Percentiles rank a stretch among this genome's conserved stretches.
Conservation (phyloP, 805 yeast genomes). For the Kockiozyma suomiensis region DNA sequence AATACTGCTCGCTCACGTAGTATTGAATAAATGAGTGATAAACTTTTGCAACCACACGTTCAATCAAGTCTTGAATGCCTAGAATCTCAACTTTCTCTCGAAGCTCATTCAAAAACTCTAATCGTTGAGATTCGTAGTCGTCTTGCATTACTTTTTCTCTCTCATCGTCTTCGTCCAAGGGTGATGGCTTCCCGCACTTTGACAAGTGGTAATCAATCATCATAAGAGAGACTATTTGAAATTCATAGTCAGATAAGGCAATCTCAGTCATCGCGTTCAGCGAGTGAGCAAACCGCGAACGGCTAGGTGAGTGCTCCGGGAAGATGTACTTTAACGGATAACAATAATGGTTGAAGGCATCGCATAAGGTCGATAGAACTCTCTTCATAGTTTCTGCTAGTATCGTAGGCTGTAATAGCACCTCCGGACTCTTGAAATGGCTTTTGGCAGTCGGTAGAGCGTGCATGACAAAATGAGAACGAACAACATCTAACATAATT, state of each 20-base stretch:
- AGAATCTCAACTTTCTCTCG: conserved; percentile 2
- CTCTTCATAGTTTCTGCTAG: neutral
- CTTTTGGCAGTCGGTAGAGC: conserved; percentile 23
- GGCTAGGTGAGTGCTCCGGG: conserved; percentile 2
- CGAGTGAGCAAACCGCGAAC: conserved; percentile 17
- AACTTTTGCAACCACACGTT: conserved; percentile 24
- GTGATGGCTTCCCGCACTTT: neutral
- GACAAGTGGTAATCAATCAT: conserved; percentile 16
- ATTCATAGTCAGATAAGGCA: conserved; percentile 22
- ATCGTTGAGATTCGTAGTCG: neutral
- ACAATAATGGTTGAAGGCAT: conserved; percentile 24
- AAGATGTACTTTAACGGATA: conserved; percentile 18
- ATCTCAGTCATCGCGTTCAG: conserved; percentile 25
- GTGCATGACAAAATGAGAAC: conserved; percentile 27
- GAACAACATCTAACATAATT: conserved; percentile 20
- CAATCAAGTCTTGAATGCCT: conserved; percentile 11
- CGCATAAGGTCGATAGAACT: conserved; percentile 16
- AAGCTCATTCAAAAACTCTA: conserved; percentile 1
- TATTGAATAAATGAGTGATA: conserved; percentile 20
- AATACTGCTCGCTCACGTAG: conserved; percentile 12
- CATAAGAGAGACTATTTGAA: conserved; percentile 16
- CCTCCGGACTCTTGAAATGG: neutral
- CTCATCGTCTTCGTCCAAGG: neutral
- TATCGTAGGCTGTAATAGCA: neutral
- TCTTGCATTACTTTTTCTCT: neutral